A percentile compares a stretch with the other conserved stretches of the same genome.
phyloP scores from a whole-genome alignment of 805 yeast species.

The Metschnikowia amazonensis region DNA sequence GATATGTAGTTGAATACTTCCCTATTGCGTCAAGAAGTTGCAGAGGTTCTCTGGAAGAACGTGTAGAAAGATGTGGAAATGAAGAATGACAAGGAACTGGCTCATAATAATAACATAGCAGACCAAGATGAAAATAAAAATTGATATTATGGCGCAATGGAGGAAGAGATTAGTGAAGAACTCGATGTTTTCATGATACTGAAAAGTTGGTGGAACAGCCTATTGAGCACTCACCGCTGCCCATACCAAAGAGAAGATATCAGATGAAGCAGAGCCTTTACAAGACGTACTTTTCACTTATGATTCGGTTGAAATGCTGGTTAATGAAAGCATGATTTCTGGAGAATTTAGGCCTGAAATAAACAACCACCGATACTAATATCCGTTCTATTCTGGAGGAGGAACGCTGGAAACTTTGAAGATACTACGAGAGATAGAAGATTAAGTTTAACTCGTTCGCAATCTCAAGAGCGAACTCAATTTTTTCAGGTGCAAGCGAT shows the following conservation, averaged over 20 bases:
- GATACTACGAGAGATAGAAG: slow-evolving; percentile 11
- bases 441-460: slow-evolving; percentile 13
- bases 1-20: no score
- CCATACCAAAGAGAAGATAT: neutral
- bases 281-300: neutral
- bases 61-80: neutral
- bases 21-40: no score
- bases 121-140: neutral
- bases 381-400: slow-evolving; percentile 13
- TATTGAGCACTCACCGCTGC: neutral
- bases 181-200: neutral
- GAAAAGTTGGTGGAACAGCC: neutral
- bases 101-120: neutral
- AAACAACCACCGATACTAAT: slow-evolving; percentile 5
- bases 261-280: neutral
- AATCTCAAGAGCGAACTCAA: slow-evolving; percentile 10
- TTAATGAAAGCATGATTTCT: neutral
- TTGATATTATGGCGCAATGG: neutral
- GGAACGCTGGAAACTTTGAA: slow-evolving; percentile 9
- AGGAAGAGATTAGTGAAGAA: neutral
- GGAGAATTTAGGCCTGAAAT: neutral
- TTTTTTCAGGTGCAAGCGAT: slow-evolving; percentile 5
- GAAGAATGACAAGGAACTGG: neutral
- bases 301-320: neutral
- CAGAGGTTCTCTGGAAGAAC: no score